phyloP scores from a whole-genome alignment of 371 early-diverging fungal genomes.

The Mucor lusitanicus region DNA sequence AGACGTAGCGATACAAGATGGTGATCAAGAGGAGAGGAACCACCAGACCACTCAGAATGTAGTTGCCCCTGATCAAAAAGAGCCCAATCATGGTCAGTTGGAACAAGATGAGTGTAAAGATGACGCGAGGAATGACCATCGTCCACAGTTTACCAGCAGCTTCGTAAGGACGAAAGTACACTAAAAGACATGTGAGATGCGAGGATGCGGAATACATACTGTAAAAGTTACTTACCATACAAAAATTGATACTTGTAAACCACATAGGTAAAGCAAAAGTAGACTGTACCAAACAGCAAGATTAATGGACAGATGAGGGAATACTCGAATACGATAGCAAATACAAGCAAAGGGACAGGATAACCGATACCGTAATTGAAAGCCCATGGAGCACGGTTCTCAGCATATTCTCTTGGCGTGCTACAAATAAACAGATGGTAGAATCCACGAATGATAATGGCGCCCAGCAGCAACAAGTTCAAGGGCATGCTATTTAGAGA shows the following conservation, averaged over 20 bases:
- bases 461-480: conserved; percentile 64
- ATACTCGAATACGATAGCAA: conserved; percentile 86
- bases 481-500: conserved; percentile 52
- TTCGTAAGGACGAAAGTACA: conserved; percentile 87
- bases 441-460: conserved; percentile 41
- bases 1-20: conserved; percentile 47
- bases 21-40: conserved; percentile 54
- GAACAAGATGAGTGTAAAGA: conserved; percentile 79
- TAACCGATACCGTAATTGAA: conserved; percentile 66
- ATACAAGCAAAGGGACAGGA: conserved; percentile 73
- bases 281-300: conserved; percentile 75
- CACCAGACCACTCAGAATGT: conserved; percentile 38
- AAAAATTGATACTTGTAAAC: conserved; percentile 86
- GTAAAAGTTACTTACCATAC: conserved; percentile 53
- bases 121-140: conserved; percentile 75
- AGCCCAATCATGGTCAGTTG: conserved; percentile 85
- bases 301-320: conserved; percentile 87
- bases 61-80: conserved; percentile 54
- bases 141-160: conserved; percentile 80
- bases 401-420: conserved; percentile 75
- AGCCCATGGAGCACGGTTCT: conserved; percentile 57
- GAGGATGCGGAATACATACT: too few species aligned
- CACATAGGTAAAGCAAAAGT: conserved; percentile 76
- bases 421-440: conserved; percentile 54
- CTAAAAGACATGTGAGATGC: conserved; percentile 8